Evolutionary conservation across 2,329 filamentous ascomycete genomes (phyloP), one percentile per base, ranked within the genome.

Genomic region (Diaporthe eres): DNA sequence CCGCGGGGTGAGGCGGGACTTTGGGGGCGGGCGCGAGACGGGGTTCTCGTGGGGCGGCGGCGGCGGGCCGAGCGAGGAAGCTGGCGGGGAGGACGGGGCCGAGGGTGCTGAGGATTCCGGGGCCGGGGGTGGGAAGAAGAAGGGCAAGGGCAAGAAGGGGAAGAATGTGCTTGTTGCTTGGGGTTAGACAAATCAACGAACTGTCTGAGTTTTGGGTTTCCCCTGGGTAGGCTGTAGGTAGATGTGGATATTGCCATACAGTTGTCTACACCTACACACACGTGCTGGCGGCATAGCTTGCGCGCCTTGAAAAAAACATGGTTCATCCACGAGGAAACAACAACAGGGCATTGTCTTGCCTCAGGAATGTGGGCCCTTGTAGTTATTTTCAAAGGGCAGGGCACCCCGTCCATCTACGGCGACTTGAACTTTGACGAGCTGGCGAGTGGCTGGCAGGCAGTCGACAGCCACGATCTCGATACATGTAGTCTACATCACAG

Each of bases 111-210:
- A 81, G 22, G 82, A 79, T 2, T 82, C 75, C 1, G 79, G 80
- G 3, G 81, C 78, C 1, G 77, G 79, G 1, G 80, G 78, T 2
- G 81, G 82, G 4, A 88, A 88, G 77, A 86, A 86, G 0, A 91
- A 90, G 81, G 92, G 90, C 83, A 91, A 88, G 5, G 90, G 90
- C 76, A 90, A 92, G 83, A 89, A 88, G 25, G 91, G 92, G 81
- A 92, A 91, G 81, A 86, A 91, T 81, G 89, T 93, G 10, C 82
- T 92, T 67, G 89, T 91, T 57, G 88, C 90, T 79, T 92, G 90
- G 91, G 91, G 90, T 31, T 92, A 81, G 44, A 22, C 19, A 8
- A 1, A 3, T 8, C 15, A 9, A 39, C 37, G 37, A 13, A 12
- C 3, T 39, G 37, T 39, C 37, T 39, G 12, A 12, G 37, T 13